Evolutionary conservation across 2,329 filamentous ascomycete species (phyloP).

Genomic region (Hirsutella rhossiliensis): DNA sequence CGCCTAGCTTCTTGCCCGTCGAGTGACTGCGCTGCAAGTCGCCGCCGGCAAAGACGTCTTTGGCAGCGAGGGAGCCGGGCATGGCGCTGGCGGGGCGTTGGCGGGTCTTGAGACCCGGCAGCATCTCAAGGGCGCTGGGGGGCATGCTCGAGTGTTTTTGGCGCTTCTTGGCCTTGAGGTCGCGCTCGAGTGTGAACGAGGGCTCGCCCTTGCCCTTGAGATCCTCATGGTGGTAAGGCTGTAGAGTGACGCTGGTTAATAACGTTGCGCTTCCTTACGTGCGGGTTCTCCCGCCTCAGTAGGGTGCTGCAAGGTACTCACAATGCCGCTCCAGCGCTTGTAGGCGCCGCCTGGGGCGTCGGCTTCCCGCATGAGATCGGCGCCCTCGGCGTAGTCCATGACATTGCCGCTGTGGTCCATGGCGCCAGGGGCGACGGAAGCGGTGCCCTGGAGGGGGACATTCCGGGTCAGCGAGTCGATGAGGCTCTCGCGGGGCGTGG

Average conservation of each 20-base stretch:
- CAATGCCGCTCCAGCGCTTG: constrained; percentile 60
- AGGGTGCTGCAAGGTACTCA: constrained; percentile 32
- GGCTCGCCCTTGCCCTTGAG: constrained; percentile 77
- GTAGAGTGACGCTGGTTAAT: not conserved
- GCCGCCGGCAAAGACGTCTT: constrained; percentile 8
- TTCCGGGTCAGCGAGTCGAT: constrained; percentile 60
- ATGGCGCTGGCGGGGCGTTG: constrained; percentile 33
- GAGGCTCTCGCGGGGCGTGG: constrained; percentile 70
- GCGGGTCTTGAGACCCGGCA: constrained; percentile 21
- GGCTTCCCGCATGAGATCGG: constrained; percentile 68
- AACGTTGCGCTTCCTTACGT: not conserved
- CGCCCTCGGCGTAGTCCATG: constrained; percentile 76
- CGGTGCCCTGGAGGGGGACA: constrained; percentile 70
- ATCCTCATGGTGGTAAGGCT: constrained; percentile 63
- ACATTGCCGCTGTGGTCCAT: constrained; percentile 54
- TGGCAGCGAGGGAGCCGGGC: constrained; percentile 11
- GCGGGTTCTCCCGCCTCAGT: not conserved
- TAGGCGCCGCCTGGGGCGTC: constrained; percentile 62
- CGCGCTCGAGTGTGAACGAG: constrained; percentile 57
- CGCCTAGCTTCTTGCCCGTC: constrained; percentile 31
- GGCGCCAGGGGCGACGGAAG: constrained; percentile 61
- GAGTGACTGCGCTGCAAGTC: constrained; percentile 26
- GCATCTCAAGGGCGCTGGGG: constrained; percentile 36
- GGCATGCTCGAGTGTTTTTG: constrained; percentile 15
- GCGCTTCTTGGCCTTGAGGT: constrained; percentile 45